Conservation (phyloP, 352 stramenopile species). For the Globisporangium barbulae region DNA sequence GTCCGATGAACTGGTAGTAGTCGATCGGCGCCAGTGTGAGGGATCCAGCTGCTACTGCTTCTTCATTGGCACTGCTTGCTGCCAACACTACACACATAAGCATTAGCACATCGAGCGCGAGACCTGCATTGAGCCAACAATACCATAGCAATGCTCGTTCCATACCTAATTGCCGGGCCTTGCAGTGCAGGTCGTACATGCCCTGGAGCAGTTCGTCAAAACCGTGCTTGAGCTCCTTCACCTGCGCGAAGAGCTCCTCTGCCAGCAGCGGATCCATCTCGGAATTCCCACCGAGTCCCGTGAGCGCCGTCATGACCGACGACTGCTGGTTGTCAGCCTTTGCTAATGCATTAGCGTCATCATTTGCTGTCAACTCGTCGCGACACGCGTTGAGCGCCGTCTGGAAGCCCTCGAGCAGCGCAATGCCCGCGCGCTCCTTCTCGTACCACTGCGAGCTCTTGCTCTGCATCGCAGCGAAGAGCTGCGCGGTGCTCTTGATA, state of each 20-base stretch:
- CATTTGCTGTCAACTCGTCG: conserved; percentile 13
- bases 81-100: conserved; percentile 16
- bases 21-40: conserved; percentile 40
- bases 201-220: conserved; percentile 54
- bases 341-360: not conserved
- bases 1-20: conserved; percentile 69
- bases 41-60: conserved; percentile 8
- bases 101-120: not conserved
- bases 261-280: conserved; percentile 66
- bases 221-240: conserved; percentile 38
- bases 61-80: not conserved
- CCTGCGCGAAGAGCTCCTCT: conserved; percentile 65
- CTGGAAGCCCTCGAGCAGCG: conserved; percentile 65
- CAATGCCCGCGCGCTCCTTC: conserved; percentile 64
- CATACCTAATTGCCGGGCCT: conserved; percentile 36
- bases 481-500: conserved; percentile 10
- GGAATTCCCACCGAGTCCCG: conserved; percentile 26
- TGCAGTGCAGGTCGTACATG: conserved; percentile 54
- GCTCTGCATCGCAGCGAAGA: conserved; percentile 45
- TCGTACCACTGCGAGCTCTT: conserved; percentile 48
- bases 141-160: not conserved
- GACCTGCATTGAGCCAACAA: not conserved
- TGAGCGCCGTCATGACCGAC: conserved; percentile 17
- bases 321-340: not conserved
- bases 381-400: conserved; percentile 48